Base-by-base conservation (phyloP, 2,329 filamentous ascomycete species). In the Ceratocystis cacaofunesta region DNA sequence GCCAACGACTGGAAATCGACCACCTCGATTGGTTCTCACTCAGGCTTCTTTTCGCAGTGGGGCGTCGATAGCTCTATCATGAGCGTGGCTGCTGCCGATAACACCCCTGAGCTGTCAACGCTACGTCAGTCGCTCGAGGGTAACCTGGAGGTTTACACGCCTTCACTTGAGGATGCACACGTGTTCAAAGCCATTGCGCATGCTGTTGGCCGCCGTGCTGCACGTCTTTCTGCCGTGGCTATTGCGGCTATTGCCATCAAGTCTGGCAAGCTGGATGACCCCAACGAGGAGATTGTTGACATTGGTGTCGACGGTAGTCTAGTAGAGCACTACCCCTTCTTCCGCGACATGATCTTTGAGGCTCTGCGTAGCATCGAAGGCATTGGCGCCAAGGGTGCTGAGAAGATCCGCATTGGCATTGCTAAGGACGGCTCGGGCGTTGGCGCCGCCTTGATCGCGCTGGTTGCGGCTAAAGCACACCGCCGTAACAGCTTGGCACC, bases 341-440 rank as follows among this genome's bases (percentile, higher is more conserved):
- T 96, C 77, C 86, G 94, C 69, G 86, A 88, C 66, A 88, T 94
- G 78, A 88, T 97, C 68, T 84, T 92, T 68, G 89, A 95, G 72
- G 89, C 89, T 5, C 79, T 97, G 67, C 78, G 85, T 62, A 85
- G 84, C 65, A 85, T 96, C 64, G 82, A 90, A 17, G 85, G 87
- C 68, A 88, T 97, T 71, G 92, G 92, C 3, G 77, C 80, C 58
- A 78, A 82, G 66, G 91, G 92, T 10, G 91, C 95, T 69, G 87
- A 89, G 77, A 89, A 86, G 76, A 89, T 99, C 69, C 83, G 90
- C 66, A 96, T 99, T 72, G 94, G 92, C 25, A 94, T 97, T 72
- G 94, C 94, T 68, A 96, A 96, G 80, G 94, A 99, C 74, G 94
- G 94, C 61, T 94, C 89, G 69, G 94, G 90, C 69, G 89, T 96